Percentiles rank a stretch among this genome's conserved stretches.
phyloP scores from a whole-genome alignment of 2,329 filamentous ascomycete species.

The Colletotrichum sp. region DNA sequence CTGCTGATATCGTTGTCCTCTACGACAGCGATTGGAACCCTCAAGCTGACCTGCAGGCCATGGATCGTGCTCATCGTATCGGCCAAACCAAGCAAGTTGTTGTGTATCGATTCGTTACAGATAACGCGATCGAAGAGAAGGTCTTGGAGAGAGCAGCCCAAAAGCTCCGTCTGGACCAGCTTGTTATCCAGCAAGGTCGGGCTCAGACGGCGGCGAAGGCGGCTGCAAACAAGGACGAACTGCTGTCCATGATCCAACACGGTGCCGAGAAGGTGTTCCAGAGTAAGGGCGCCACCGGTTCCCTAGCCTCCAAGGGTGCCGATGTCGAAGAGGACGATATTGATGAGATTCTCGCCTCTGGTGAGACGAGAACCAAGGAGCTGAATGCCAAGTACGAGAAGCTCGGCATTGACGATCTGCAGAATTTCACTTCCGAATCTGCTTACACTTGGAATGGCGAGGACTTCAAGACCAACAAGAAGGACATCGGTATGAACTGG shows the following conservation, averaged over 20 bases:
- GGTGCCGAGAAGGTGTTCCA: constrained; percentile 95
- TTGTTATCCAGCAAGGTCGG: constrained; percentile 97
- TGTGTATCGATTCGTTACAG: constrained; percentile 96
- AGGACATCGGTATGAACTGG: constrained; percentile 92
- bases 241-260: constrained; percentile 98
- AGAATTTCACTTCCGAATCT: constrained; percentile 97
- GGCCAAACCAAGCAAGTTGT: constrained; percentile 98
- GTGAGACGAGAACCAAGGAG: constrained; percentile 87
- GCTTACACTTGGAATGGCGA: constrained; percentile 99
- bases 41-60: constrained; percentile 96
- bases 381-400: constrained; percentile 96
- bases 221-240: constrained; percentile 93
- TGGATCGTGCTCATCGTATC: constrained; percentile 98
- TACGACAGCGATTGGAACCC: constrained; percentile 99
- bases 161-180: constrained; percentile 92
- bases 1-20: constrained; percentile 92
- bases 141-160: constrained; percentile 95
- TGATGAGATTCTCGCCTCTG: constrained; percentile 83
- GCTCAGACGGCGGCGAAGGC: constrained; percentile 90
- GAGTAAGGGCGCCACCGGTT: constrained; percentile 68
- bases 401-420: constrained; percentile 92
- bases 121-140: constrained; percentile 98
- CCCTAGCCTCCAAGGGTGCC: constrained; percentile 61
- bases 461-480: constrained; percentile 90
- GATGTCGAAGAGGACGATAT: constrained; percentile 88